Conservation (phyloP, 345 rosid species). For the Bruguiera sexangula region DNA sequence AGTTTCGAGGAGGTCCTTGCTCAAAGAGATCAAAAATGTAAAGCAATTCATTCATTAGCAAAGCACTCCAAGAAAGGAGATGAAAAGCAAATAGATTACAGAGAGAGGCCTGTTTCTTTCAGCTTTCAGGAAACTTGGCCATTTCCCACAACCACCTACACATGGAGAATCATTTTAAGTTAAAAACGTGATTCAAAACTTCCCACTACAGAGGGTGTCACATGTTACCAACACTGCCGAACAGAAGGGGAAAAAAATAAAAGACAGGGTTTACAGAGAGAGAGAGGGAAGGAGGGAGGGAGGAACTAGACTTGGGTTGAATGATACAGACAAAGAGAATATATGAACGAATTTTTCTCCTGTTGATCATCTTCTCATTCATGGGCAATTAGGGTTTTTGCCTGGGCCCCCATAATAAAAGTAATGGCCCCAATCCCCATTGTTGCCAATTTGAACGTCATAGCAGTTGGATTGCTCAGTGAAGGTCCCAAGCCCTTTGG, state of each 20-base stretch:
- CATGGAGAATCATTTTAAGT: slow-evolving; percentile 29
- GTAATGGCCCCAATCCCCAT: slow-evolving; percentile 25
- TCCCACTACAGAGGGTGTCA: slow-evolving; percentile 36
- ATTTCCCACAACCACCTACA: slow-evolving; percentile 35
- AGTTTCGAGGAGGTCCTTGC: too few relatives aligned
- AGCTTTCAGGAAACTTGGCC: slow-evolving; percentile 42
- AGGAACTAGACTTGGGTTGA: slow-evolving; percentile 37
- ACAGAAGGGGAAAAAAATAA: slow-evolving; percentile 7
- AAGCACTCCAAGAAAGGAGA: slow-evolving; percentile 39
- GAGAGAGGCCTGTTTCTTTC: slow-evolving; percentile 41
- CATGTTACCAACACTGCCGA: slow-evolving; percentile 32
- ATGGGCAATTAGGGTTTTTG: slow-evolving; percentile 25
- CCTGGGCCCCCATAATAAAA: slow-evolving; percentile 34
- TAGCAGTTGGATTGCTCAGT: slow-evolving; percentile 31
- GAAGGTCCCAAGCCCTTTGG: slow-evolving; percentile 14
- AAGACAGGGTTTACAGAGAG: slow-evolving; percentile 22
- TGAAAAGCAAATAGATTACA: slow-evolving; percentile 41
- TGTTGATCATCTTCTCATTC: slow-evolving; percentile 2
- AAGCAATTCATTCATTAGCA: slow-evolving; percentile 24
- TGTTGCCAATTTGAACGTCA: slow-evolving; percentile 18
- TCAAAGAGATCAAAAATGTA: too few relatives aligned
- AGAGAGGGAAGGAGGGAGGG: not conserved
- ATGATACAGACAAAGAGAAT: slow-evolving; percentile 38
- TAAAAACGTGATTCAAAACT: slow-evolving; percentile 38
- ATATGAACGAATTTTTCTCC: not conserved